Evolutionary conservation across 148 eudicot genomes (phyloP), one percentile per base, ranked within the genome.

Genomic region (Rhododendron mucronatum): DNA sequence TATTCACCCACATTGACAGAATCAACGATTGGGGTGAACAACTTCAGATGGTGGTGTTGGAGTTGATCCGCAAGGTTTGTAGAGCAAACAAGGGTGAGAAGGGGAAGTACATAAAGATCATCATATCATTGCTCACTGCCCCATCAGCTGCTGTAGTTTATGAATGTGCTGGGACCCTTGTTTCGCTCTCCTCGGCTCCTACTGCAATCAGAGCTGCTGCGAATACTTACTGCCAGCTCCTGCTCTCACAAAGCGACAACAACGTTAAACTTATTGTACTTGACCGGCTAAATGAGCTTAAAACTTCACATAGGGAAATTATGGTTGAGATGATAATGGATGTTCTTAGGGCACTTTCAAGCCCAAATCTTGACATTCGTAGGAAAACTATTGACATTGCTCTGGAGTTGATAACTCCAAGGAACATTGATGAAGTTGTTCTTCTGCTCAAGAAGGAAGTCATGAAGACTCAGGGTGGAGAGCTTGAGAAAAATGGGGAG

Each of bases 321-420:
- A 94, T 96, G 99, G 94, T 96, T 80, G 98, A 96, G 69, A 89
- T 92, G 94, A 94, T 96, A 50, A 96, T 94, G 99, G 99, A 96
- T 91, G 93, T 96, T 57, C 94, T 96, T 59, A 94, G 99, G 86
- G 98, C 99, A 77, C 96, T 96, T 63, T 92, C 99, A n/a, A 95
- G 96, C 88, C 98, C 99, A 57, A 96, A 96, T 87, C 93, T 93
- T 75, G 99, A 96, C 86, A 95, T 96, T 82, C 91, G 95, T 67
- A 90, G 94, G 91, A 96, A 96, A 91, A 94, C 99, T 28, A 87
- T 96, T 63, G 98, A 95, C 86, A 94, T 95, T 85, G 91, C 91
- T 84, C 92, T 96, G 82, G 99, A 96, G 48, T 83, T 96, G 83
- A 94, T 95, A 85, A 96, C 96, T n/a, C 94, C 96, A 39, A 89